Evolutionary conservation across 257 asterid species (phyloP).

Genomic region (Solanum peruvianum): DNA sequence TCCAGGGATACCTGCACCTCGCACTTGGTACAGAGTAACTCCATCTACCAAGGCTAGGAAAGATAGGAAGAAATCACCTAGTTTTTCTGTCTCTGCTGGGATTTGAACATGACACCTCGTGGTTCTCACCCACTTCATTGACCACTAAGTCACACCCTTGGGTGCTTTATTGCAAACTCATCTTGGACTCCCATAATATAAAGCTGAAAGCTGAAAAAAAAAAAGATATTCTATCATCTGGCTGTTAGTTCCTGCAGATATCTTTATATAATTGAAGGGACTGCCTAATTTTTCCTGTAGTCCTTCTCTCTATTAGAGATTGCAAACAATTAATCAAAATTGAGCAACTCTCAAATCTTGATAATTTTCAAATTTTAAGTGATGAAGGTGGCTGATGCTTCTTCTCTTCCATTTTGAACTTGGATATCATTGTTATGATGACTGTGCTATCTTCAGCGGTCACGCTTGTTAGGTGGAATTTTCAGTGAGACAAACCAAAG

Average conservation of each 20-base stretch:
- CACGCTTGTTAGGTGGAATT: conserved; percentile 40
- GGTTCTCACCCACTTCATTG: background rate
- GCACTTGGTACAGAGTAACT: background rate
- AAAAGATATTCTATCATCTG: background rate
- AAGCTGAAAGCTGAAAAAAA: background rate
- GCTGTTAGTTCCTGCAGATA: background rate
- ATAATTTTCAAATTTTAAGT: background rate
- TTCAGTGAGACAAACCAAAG: conserved; percentile 88
- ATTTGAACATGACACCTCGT: background rate
- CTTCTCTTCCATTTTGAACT: background rate
- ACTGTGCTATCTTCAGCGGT: conserved; percentile 25
- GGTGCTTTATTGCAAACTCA: background rate
- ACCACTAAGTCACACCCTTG: background rate
- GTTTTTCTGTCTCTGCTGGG: background rate
- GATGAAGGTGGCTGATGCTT: background rate
- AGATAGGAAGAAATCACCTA: background rate
- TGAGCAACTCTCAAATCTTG: background rate
- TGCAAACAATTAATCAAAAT: background rate
- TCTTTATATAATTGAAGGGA: background rate
- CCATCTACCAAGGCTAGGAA: background rate
- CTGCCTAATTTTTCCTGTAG: background rate
- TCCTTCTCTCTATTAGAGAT: background rate
- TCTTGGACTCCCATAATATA: background rate
- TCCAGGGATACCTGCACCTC: background rate
- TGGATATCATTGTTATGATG: background rate